Conservation (phyloP, 371 early-diverging fungal genomes). For the Mucor mucedo region DNA sequence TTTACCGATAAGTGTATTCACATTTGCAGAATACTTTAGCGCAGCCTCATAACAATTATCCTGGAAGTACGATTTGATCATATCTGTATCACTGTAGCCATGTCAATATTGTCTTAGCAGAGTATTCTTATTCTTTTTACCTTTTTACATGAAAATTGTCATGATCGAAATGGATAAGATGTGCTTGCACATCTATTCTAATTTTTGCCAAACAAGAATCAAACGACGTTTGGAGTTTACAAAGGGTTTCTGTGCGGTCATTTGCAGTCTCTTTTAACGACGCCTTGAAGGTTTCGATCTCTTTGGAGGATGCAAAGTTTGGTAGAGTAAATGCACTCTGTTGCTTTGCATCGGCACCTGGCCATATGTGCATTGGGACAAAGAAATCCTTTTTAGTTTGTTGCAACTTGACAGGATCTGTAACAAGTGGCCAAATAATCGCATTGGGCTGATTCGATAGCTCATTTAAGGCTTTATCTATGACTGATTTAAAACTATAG, state of each 20-base stretch:
- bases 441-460: constrained; percentile 44
- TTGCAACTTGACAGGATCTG: constrained; percentile 25
- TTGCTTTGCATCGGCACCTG: constrained; percentile 10
- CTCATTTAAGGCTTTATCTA: constrained; percentile 32
- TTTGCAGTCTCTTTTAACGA: constrained; percentile 32
- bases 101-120: neutral
- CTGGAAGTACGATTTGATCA: constrained; percentile 36
- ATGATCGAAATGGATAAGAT: constrained; percentile 20
- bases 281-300: constrained; percentile 33
- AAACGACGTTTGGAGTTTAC: constrained; percentile 28
- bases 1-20: constrained; percentile 17
- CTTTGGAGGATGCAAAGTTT: constrained; percentile 28
- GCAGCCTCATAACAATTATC: constrained; percentile 28
- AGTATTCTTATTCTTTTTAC: constrained; percentile 16
- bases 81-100: constrained; percentile 31
- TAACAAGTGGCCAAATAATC: constrained; percentile 33
- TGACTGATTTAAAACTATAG: constrained; percentile 37
- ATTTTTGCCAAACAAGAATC: constrained; percentile 25
- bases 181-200: constrained; percentile 30
- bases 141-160: constrained; percentile 28
- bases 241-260: constrained; percentile 29
- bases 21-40: constrained; percentile 16
- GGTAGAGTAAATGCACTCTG: constrained; percentile 29
- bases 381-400: constrained; percentile 5
- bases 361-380: constrained; percentile 27